Conservation (phyloP, 78 protist genomes). For the Isochrysis galbana region DNA sequence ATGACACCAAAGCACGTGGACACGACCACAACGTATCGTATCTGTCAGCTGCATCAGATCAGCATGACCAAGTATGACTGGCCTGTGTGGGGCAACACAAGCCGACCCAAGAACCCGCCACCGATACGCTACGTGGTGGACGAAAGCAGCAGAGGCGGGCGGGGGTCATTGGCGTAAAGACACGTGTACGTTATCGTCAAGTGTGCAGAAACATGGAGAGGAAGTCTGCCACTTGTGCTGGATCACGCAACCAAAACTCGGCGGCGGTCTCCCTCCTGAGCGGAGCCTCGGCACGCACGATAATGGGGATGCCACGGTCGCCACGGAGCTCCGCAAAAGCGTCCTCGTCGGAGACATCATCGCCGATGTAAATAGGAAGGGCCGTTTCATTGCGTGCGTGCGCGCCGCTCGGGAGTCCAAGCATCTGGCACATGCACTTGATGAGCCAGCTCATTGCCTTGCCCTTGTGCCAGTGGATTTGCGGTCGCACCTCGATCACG, state of each 20-base stretch:
- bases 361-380: neutral
- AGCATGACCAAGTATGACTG: too few relatives aligned
- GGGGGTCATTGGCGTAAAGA: too few relatives aligned
- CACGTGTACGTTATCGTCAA: too few relatives aligned
- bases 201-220: neutral
- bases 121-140: too few relatives aligned
- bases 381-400: neutral
- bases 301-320: neutral
- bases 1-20: too few relatives aligned
- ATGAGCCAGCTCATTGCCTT: neutral
- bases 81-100: too few relatives aligned
- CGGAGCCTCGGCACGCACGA: neutral
- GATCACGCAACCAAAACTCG: neutral
- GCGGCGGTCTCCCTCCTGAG: neutral
- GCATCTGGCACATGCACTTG: neutral
- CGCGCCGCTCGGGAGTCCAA: neutral
- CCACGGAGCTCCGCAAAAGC: neutral
- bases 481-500: slow-evolving; percentile 1
- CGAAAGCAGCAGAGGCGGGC: too few relatives aligned
- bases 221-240: neutral
- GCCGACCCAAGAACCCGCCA: too few relatives aligned
- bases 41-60: too few relatives aligned
- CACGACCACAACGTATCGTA: too few relatives aligned
- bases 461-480: slow-evolving; percentile 2
- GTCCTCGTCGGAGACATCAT: slow-evolving; percentile 14